Evolutionary conservation across 2,329 filamentous ascomycete genomes (phyloP).

Genomic region (Fusarium coicis): DNA sequence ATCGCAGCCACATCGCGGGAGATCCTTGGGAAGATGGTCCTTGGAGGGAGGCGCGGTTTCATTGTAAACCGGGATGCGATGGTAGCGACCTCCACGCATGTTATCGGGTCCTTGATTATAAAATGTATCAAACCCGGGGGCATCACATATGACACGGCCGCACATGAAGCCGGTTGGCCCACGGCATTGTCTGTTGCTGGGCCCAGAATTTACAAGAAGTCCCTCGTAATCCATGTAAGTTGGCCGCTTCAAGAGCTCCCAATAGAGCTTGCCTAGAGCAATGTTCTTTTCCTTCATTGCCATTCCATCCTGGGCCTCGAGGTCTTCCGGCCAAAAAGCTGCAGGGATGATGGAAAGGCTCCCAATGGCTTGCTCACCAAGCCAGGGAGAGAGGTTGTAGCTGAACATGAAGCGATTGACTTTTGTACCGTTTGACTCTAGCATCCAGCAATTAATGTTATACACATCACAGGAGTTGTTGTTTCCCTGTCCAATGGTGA

Average conservation of each 20-base stretch:
- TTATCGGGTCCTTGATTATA: conserved; percentile 42
- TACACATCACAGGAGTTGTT: conserved; percentile 31
- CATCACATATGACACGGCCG: conserved; percentile 57
- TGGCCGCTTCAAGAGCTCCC: conserved; percentile 59
- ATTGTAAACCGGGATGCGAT: conserved; percentile 17
- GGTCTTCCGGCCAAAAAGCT: conserved; percentile 54
- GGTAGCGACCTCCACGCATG: conserved; percentile 25
- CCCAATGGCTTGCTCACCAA: conserved; percentile 57
- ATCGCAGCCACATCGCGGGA: conserved; percentile 55
- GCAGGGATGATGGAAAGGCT: conserved; percentile 56
- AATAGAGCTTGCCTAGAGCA: conserved; percentile 56
- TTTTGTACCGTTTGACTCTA: conserved; percentile 49
- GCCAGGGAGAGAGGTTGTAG: conserved; percentile 52
- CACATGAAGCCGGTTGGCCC: conserved; percentile 52
- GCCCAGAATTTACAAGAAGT: conserved; percentile 48
- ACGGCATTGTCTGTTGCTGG: conserved; percentile 39
- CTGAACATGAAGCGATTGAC: conserved; percentile 53
- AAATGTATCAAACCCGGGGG: conserved; percentile 54
- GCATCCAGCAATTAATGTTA: conserved; percentile 56
- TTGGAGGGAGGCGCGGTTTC: conserved; percentile 33
- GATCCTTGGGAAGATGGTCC: conserved; percentile 55
- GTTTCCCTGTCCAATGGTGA: conserved; percentile 34
- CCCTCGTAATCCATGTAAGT: conserved; percentile 60
- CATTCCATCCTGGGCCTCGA: conserved; percentile 46
- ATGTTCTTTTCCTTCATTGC: conserved; percentile 53